phyloP scores from a whole-genome alignment of 106 monocot species.

The Acorus gramineus region DNA sequence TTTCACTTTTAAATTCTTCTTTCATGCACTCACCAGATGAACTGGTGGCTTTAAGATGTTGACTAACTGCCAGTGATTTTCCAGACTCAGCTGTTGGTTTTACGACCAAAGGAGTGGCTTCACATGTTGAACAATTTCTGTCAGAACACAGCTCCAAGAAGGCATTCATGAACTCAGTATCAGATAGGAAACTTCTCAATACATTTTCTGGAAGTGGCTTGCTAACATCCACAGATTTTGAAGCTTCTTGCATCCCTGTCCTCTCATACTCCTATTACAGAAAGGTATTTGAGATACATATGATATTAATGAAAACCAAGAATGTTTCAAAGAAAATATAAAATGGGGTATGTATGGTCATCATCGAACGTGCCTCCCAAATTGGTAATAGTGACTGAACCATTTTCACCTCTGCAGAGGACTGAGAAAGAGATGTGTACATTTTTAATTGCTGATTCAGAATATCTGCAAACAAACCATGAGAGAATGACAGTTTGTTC shows the following conservation, averaged over 20 bases:
- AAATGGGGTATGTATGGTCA: too few relatives aligned
- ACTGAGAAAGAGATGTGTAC: constrained; percentile 80
- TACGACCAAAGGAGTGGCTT: constrained; percentile 14
- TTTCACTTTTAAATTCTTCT: too few relatives aligned
- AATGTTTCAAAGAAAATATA: too few relatives aligned
- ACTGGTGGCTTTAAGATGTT: too few relatives aligned
- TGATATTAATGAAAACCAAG: background rate
- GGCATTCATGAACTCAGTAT: constrained; percentile 32
- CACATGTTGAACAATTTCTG: constrained; percentile 14
- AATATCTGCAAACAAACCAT: constrained; percentile 56
- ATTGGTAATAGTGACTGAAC: constrained; percentile 91
- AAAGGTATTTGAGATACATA: constrained; percentile 14
- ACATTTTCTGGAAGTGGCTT: constrained; percentile 43
- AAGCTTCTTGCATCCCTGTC: constrained; percentile 37
- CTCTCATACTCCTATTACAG: constrained; percentile 63
- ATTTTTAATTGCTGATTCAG: constrained; percentile 71
- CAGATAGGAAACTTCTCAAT: constrained; percentile 34
- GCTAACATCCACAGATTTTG: constrained; percentile 12
- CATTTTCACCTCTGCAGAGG: constrained; percentile 58
- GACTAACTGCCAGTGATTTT: too few relatives aligned
- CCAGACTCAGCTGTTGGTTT: background rate
- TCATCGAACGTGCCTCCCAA: constrained; percentile 62
- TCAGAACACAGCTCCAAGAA: constrained; percentile 28
- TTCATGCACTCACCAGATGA: too few relatives aligned
- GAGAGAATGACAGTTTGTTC: background rate